These are phyloP conservation scores for Pythium chondricola DNA, from an alignment of 352 stramenopile species.

Conservation along the genomic window DNA sequence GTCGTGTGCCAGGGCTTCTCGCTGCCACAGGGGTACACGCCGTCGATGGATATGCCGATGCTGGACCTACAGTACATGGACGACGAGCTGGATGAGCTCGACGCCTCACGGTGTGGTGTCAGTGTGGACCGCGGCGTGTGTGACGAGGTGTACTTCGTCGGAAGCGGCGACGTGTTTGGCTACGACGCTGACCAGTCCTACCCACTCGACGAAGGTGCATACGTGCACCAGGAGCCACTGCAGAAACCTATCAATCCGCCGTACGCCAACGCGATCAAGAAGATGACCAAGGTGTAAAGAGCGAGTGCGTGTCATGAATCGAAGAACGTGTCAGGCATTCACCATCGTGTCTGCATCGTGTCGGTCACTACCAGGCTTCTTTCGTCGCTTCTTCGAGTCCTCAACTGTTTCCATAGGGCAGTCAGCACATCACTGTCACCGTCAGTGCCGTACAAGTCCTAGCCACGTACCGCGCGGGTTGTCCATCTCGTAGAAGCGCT, in stretches of 20 bases:
- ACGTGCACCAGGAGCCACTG: constrained; percentile 69
- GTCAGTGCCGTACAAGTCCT: background rate
- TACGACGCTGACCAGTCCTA: constrained; percentile 83
- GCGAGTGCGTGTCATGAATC: background rate
- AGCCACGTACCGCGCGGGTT: constrained; percentile 80
- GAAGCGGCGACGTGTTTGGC: constrained; percentile 70
- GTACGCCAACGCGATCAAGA: constrained; percentile 72
- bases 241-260: constrained; percentile 85
- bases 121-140: constrained; percentile 38
- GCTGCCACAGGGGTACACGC: constrained; percentile 38
- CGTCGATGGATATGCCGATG: constrained; percentile 65
- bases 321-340: background rate
- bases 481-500: constrained; percentile 86
- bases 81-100: constrained; percentile 27
- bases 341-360: background rate
- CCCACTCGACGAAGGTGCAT: constrained; percentile 49
- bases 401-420: constrained; percentile 30
- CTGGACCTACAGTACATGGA: constrained; percentile 64
- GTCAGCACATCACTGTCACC: background rate
- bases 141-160: constrained; percentile 58
- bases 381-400: constrained; percentile 76
- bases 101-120: constrained; percentile 19
- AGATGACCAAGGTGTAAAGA: constrained; percentile 21
- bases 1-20: constrained; percentile 68
- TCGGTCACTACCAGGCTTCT: constrained; percentile 24